Base-by-base conservation (phyloP, 768 basidiomycete species). In the Sarcodon aspratus region DNA sequence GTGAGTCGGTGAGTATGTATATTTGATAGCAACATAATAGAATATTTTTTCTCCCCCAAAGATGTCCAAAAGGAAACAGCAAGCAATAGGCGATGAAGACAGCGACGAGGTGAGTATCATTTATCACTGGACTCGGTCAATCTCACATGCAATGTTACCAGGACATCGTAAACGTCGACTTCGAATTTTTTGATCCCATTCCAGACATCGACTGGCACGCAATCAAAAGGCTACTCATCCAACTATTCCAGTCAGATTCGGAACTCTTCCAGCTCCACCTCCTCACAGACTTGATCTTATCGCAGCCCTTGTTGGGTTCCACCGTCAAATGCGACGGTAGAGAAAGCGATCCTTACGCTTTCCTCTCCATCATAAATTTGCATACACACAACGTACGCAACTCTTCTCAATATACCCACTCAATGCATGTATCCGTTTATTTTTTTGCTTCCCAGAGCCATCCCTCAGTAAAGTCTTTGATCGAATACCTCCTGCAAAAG, bases 171-270 rank as follows among this genome's bases (percentile, higher is more conserved):
- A 77, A 94, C 64, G 84, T 94, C 55, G 83, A 85, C 59, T 97
- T 98, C 59, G 92, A 96, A 55, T 98, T 96, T 62, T 94, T 89
- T 73, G 83, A 89, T 62, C 80, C 89, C 6, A 83, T 87, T 55
- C 79, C 86, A 3, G 73, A 63, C 21, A 66, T 88, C 57, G 94
- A 98, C 67, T 96, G 85, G 61, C 81, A 86, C 53, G 90, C 93
- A 2, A 70, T 95, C 59, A 86, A 88, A 48, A 76, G 86, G 0
- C 73, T 90, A 1, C 62, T 85, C 11, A 59, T 60, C 0, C 86
- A 89, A 62, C 78, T 87, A 27, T 80, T 90, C 55, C 73, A 79
- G 21, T 66, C 70, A 36, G 95, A 97, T 60, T 81, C 89, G 0
- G 80, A 85, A 44, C 59, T 67, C 6, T 69, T 99, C 35, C 69